These are phyloP conservation scores for Coemansia sp. DNA, from an alignment of 371 early-diverging fungal species.

Conservation along the genomic window DNA sequence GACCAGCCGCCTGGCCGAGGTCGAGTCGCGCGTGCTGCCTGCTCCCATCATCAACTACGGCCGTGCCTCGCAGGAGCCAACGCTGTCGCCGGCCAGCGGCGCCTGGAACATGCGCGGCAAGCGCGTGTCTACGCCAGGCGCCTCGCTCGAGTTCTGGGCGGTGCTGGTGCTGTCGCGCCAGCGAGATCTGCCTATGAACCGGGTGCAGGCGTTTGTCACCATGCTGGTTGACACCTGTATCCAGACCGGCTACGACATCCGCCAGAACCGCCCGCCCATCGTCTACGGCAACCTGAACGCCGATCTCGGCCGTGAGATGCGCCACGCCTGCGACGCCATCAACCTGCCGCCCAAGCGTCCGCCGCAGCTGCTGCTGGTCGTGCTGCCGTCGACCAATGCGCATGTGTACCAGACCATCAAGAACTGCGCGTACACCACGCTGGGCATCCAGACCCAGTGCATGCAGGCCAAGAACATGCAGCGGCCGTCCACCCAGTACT, in stretches of 20 bases:
- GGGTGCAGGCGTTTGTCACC: conserved; percentile 59
- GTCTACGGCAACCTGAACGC: conserved; percentile 64
- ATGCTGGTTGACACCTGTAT: conserved; percentile 57
- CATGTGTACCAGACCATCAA: conserved; percentile 94
- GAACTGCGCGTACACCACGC: conserved; percentile 86
- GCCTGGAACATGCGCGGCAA: conserved; percentile 92
- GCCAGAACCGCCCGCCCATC: conserved; percentile 66
- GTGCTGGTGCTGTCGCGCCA: conserved; percentile 65
- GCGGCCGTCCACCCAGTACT: conserved; percentile 69
- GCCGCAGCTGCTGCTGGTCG: conserved; percentile 79
- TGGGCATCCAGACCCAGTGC: conserved; percentile 93
- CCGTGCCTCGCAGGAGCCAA: conserved; percentile 60
- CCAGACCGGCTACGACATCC: conserved; percentile 64
- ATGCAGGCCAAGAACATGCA: conserved; percentile 74
- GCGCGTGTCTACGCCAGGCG: conserved; percentile 70
- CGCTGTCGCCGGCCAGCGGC: conserved; percentile 73
- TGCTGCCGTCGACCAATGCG: conserved; percentile 83
- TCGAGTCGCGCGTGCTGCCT: conserved; percentile 72
- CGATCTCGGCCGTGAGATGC: conserved; percentile 67
- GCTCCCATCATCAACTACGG: conserved; percentile 78
- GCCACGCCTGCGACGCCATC: conserved; percentile 74
- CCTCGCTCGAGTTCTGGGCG: conserved; percentile 79
- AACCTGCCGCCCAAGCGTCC: conserved; percentile 59
- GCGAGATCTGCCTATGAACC: conserved; percentile 34
- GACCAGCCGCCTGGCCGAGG: conserved; percentile 60